Conservation (phyloP, 192 early-diverging fungal genomes). For the Jimgerdemannia flammicorona region DNA sequence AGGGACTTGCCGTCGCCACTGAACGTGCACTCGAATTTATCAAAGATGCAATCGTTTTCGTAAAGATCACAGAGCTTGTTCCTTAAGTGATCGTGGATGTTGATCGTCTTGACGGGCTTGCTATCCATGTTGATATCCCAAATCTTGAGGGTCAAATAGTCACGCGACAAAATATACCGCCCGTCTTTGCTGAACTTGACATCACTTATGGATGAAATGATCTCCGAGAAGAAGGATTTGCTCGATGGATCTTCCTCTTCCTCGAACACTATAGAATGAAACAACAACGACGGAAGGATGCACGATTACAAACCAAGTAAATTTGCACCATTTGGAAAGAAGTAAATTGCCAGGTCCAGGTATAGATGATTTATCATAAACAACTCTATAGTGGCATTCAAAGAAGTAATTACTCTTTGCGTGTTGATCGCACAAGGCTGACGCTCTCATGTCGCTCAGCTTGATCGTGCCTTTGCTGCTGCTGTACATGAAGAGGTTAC, state of each 20-base stretch:
- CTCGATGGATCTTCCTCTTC: slow-evolving; percentile 90
- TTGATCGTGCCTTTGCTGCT: slow-evolving; percentile 98
- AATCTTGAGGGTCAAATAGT: slow-evolving; percentile 95
- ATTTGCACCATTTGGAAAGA: too few relatives aligned
- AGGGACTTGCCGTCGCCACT: slow-evolving; percentile 91
- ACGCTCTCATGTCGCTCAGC: slow-evolving; percentile 92
- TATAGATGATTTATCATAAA: neutral
- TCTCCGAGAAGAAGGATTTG: slow-evolving; percentile 99
- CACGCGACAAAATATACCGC: slow-evolving; percentile 93
- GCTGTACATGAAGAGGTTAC: slow-evolving; percentile 98
- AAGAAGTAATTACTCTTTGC: slow-evolving; percentile 66
- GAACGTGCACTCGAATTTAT: slow-evolving; percentile 99
- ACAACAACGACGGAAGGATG: neutral
- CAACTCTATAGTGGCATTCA: too few relatives aligned
- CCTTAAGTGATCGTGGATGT: slow-evolving; percentile 93
- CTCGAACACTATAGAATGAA: slow-evolving; percentile 71
- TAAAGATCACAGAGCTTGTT: slow-evolving; percentile 98
- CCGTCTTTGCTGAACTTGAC: slow-evolving; percentile 96
- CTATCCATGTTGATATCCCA: slow-evolving; percentile 99
- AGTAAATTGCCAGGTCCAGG: too few relatives aligned
- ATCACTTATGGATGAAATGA: slow-evolving; percentile 98
- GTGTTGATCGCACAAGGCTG: slow-evolving; percentile 92
- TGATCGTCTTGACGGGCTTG: slow-evolving; percentile 90
- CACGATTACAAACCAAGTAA: too few relatives aligned
- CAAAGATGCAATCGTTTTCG: slow-evolving; percentile 99